Evolutionary conservation across 176 grass and related monocot species (phyloP).

Genomic region (Bromus sterilis): DNA sequence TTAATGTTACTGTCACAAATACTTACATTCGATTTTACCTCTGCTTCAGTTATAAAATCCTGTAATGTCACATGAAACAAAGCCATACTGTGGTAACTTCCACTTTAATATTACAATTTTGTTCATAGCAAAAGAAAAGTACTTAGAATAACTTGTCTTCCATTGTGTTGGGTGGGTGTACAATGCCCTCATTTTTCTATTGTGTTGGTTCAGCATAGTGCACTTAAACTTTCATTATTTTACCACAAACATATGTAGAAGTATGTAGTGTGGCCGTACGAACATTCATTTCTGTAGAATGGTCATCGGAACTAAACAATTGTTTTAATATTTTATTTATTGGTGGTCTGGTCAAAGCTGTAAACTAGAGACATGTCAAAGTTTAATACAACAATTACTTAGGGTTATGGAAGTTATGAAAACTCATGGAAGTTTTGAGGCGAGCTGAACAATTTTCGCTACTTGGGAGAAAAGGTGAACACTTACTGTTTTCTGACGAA

Average conservation of each 20-base stretch:
- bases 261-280: not conserved
- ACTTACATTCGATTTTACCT: not conserved
- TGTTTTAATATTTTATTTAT: not conserved
- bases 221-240: not conserved
- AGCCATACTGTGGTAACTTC: not conserved
- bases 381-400: not conserved
- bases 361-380: slow-evolving; percentile 1
- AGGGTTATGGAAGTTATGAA: not conserved
- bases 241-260: not conserved
- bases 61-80: not conserved
- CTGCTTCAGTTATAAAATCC: not conserved
- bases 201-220: not conserved
- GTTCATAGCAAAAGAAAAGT: slow-evolving; percentile 6
- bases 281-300: slow-evolving; percentile 4
- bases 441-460: not conserved
- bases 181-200: not conserved
- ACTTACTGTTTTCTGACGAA: not conserved
- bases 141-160: not conserved
- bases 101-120: not conserved
- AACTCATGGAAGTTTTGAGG: slow-evolving; percentile 5
- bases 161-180: not conserved
- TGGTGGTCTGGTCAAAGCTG: not conserved
- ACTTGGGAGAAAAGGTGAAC: not conserved
- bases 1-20: not conserved
- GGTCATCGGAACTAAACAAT: not conserved